phyloP scores from a whole-genome alignment of 2,329 filamentous ascomycete genomes.

The Botrytis porri region DNA sequence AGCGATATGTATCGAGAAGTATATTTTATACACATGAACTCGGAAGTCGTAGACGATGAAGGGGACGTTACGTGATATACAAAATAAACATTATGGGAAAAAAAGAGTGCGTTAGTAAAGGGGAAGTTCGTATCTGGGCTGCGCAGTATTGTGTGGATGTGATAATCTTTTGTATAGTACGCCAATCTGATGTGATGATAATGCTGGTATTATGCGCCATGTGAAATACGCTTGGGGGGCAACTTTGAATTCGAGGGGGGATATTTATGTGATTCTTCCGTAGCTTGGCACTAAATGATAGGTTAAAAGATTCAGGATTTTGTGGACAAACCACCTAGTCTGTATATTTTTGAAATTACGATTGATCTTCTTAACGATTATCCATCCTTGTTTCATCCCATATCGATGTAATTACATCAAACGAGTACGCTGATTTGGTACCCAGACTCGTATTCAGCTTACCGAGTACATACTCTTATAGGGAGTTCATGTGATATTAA shows the following conservation, averaged over 20 bases:
- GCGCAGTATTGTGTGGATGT: background rate
- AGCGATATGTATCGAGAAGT: background rate
- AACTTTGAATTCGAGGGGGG: background rate
- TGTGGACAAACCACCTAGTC: background rate
- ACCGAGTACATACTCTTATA: background rate
- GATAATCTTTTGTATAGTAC: background rate
- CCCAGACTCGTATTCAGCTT: slow-evolving; percentile 2
- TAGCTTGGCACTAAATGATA: background rate
- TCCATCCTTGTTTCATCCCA: background rate
- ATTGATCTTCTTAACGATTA: background rate
- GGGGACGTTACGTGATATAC: background rate
- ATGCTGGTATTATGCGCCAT: background rate
- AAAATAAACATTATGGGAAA: background rate
- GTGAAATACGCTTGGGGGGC: background rate
- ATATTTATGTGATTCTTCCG: background rate
- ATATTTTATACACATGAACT: background rate
- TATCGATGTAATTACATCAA: background rate
- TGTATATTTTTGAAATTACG: background rate
- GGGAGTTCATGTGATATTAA: background rate
- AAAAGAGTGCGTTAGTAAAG: background rate
- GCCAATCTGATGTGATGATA: background rate
- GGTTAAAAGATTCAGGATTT: background rate
- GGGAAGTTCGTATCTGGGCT: slow-evolving; percentile 1
- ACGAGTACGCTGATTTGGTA: background rate
- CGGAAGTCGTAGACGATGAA: background rate